Percentiles rank a stretch among this genome's conserved stretches.
Conservation (phyloP, 1,284 basidiomycete genomes). For the Schizophyllum commune region DNA sequence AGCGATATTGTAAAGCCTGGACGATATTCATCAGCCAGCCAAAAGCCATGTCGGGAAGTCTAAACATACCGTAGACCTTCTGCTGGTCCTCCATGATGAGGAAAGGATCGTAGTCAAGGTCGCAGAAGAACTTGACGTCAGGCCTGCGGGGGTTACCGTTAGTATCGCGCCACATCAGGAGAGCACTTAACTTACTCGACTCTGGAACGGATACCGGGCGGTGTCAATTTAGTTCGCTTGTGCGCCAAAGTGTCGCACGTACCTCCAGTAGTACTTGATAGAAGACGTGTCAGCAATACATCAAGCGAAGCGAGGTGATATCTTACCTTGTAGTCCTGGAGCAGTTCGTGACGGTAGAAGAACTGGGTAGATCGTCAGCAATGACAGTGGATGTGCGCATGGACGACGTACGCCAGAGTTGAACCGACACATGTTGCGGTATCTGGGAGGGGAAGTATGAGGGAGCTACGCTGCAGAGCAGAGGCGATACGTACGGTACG, state of each 20-base stretch:
- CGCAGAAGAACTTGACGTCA: conserved; percentile 82
- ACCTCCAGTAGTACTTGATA: conserved; percentile 77
- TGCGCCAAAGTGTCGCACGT: conserved; percentile 5
- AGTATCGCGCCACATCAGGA: conserved; percentile 18
- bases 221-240: conserved; percentile 45
- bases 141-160: conserved; percentile 40
- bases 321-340: conserved; percentile 58
- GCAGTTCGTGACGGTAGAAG: conserved; percentile 78
- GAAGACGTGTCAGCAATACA: not conserved
- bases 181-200: conserved; percentile 53
- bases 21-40: not conserved
- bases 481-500: conserved; percentile 42
- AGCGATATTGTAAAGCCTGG: conserved; percentile 79
- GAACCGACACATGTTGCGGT: conserved; percentile 91
- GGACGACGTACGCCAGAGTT: conserved; percentile 73
- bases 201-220: conserved; percentile 19
- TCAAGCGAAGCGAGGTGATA: not conserved
- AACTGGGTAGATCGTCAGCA: conserved; percentile 39
- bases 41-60: not conserved
- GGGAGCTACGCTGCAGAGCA: conserved; percentile 3
- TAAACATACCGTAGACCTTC: conserved; percentile 63
- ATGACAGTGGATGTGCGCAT: not conserved
- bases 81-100: conserved; percentile 83
- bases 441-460: conserved; percentile 31
- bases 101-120: conserved; percentile 86